Base-by-base conservation (phyloP, 768 basidiomycete species). In the Lyophyllum semitale region DNA sequence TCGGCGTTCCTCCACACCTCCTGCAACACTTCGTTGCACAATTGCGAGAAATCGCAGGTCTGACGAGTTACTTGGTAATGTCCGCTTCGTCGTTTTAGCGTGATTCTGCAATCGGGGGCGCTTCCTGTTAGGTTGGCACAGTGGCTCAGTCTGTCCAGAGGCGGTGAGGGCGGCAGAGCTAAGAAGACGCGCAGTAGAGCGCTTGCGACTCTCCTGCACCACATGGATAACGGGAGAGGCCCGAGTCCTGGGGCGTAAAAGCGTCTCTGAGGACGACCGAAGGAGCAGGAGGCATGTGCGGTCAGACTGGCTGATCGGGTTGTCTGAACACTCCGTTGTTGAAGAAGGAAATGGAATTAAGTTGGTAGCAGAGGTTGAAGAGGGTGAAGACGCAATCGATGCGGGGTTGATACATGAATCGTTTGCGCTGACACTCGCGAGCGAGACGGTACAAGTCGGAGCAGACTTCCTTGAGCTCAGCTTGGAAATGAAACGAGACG, bases 361-460 rank as follows among this genome's bases (percentile, higher is more conserved):
- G 23, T 62, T 60, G 9, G 54, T 53, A 32, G 32, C n/a, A 20
- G 56, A 49, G 38, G 35, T 23, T 5, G 48, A 52, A 41, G 53
- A 33, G 8, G 40, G 30, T 17, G 61, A 52, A 38, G 32, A 46
- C 23, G 43, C 29, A 37, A 54, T 22, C 41, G 57, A 58, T 53
- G 54, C 33, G 13, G 35, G 54, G n/a, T 40, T 53, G 47, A 58
- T 49, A 17, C 38, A 48, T 22, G 26, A 11, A 44, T 53, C 57
- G 45, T 60, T 60, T 44, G 52, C 40, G 53, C 46, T 54, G 25
- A 50, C 59, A 54, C 53, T 63, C 7, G 58, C 61, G 17, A 65
- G 61, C 8, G 63, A 65, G 27, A 65, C 48, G 17, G 59, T 65
- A 38, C 63, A 65, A 3, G 61, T 65, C 23, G 63, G 61, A 11